Percentiles rank a stretch among this genome's conserved stretches.
Conservation (phyloP, 305 asterid genomes). For the Fraxinus baroniana region DNA sequence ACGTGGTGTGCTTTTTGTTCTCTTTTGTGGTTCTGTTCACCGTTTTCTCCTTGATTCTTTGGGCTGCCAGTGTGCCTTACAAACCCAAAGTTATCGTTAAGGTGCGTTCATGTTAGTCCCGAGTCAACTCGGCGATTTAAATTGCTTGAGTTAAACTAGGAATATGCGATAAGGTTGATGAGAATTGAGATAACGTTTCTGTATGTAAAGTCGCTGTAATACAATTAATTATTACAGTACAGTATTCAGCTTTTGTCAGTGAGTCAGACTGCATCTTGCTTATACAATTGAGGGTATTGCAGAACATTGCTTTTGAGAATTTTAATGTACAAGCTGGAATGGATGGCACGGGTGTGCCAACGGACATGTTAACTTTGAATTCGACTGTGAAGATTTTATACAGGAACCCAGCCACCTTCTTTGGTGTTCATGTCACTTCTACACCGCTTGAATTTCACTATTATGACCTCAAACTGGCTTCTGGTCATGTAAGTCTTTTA, state of each 20-base stretch:
- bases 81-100: constrained; percentile 57
- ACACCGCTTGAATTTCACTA: constrained; percentile 66
- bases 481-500: constrained; percentile 57
- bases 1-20: constrained; percentile 54
- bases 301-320: constrained; percentile 64
- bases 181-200: neutral
- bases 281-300: constrained; percentile 22
- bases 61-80: constrained; percentile 67
- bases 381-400: constrained; percentile 75
- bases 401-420: constrained; percentile 77
- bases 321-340: constrained; percentile 87
- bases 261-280: neutral
- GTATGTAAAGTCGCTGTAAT: neutral
- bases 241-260: constrained; percentile 9
- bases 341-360: constrained; percentile 79
- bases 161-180: neutral
- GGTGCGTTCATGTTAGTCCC: constrained; percentile 38
- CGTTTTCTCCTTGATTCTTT: constrained; percentile 62
- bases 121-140: constrained; percentile 27
- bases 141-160: neutral
- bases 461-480: constrained; percentile 61
- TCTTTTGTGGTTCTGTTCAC: constrained; percentile 57
- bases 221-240: neutral
- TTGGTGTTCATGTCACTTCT: constrained; percentile 79
- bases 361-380: constrained; percentile 83